phyloP scores from a whole-genome alignment of 2,329 filamentous ascomycete species.

The Stylonectria norvegica region DNA sequence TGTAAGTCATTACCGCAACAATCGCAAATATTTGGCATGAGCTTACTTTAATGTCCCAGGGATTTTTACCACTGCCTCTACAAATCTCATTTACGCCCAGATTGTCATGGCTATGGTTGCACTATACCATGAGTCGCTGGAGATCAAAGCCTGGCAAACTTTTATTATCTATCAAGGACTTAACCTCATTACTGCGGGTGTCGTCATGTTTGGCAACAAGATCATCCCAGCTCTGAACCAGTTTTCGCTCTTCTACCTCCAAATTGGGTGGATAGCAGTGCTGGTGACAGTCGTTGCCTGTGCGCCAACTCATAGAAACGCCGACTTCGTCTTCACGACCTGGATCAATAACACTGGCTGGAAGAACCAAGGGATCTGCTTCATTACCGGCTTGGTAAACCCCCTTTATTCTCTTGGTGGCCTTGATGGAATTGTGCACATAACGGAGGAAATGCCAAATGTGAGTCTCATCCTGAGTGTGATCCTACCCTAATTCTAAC shows the following conservation, averaged over 20 bases:
- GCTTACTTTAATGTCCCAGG: conserved; percentile 20
- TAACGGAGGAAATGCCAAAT: conserved; percentile 51
- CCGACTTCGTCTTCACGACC: conserved; percentile 49
- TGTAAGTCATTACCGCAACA: conserved; percentile 21
- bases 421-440: conserved; percentile 46
- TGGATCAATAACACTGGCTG: conserved; percentile 54
- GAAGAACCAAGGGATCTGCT: conserved; percentile 46
- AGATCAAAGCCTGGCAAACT: conserved; percentile 45
- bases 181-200: conserved; percentile 40
- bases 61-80: conserved; percentile 44
- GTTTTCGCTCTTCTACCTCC: conserved; percentile 43
- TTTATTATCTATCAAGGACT: conserved; percentile 43
- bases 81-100: conserved; percentile 42
- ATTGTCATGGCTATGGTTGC: conserved; percentile 41
- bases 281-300: conserved; percentile 46
- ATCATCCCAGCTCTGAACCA: conserved; percentile 42
- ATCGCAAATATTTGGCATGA: no score
- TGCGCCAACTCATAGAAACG: conserved; percentile 42
- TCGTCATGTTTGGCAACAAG: conserved; percentile 48
- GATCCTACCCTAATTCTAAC: background rate
- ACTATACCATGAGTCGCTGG: conserved; percentile 37
- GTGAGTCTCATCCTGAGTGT: conserved; percentile 29
- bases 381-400: conserved; percentile 50
- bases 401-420: conserved; percentile 45
- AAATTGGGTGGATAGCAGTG: conserved; percentile 45